Base-by-base conservation (phyloP, 352 stramenopile genomes). In the Pythium graminicola region DNA sequence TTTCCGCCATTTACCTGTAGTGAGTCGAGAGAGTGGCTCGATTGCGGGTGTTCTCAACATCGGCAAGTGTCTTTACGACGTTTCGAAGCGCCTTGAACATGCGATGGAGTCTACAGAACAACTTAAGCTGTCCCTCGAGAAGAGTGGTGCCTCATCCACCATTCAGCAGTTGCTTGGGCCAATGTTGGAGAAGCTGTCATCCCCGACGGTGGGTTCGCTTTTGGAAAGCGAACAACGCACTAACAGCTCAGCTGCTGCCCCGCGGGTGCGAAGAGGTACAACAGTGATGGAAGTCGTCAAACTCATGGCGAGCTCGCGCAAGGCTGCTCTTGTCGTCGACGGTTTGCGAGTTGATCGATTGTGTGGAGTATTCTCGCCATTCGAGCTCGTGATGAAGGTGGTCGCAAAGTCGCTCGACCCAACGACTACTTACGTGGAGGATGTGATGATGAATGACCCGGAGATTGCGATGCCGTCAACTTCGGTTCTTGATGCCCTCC, bases 51-150 rank as follows among this genome's bases (percentile, higher is more conserved):
- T 99, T 26, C 68, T 99, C 26, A 98, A 99, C 72, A 99, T 99
- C 72, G 95, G 94, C 14, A 98, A 98, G 57, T 99, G 97, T 56
- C 83, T 99, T 46, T 98, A 99, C 71, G 96, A 99, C 60, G 96
- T 97, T 0, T 98, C 98, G 3, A 91, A 89, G 61, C 96, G 97
- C 6, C 76, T 99, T 3, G 96, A 99, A 59, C 86, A 92, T 44
- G 85, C 81, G 6, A 90, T 73, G 27, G 64, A 86, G 45, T 93
- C 85, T 1, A 92, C 77, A 3, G 80, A 95, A 41, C 76, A 92
- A 55, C 60, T 95, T 13, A 89, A 93, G 61, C 75, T 81, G 19
- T 89, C 79, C 1, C 59, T 93, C 13, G 79, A 92, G 45, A 85
- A 85, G 53, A 84, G 74, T 22, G 76, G 76, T 11, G 72, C 71